Base-by-base conservation (phyloP, 73 alveolate genomes). In the Stentor roeselii region DNA sequence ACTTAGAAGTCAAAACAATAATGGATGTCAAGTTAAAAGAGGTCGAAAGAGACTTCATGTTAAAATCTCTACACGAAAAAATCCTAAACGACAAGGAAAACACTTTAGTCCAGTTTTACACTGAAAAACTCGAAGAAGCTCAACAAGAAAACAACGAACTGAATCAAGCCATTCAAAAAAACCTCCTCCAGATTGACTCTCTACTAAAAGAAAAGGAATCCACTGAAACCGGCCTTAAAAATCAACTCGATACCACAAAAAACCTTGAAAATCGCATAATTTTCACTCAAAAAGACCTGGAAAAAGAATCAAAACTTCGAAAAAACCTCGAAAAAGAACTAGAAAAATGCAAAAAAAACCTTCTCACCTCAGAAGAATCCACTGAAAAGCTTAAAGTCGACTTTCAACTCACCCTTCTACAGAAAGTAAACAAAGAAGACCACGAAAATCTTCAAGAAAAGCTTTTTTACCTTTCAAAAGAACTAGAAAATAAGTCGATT, bases 21-120 rank as follows among this genome's bases (percentile, higher is more conserved):
- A 50, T 50, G 67, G 67, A 50, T 50, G 21, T 50, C 6, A 67
- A 67, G 34, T 30, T 32, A 34, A 21, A n/a, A 67, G 80, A 67
- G 34, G 34, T 67, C 34, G 80, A 67, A 30, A 67, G 80, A 67
- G 80, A 67, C 2, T 67, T 30, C 34, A 67, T 67, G n/a, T 21
- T 40, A 67, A 67, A 67, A 67, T 21, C 34, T 27, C 14, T 32
- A 0, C 80, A 67, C 2, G 41, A 67, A 67, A 32, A 67, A 67
- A 21, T 32, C 14, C 15, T 67, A 21, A 40, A n/a, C 21, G 80
- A 21, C 41, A 21, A 34, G 11, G 80, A 67, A 67, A 67, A 30
- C 41, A 30, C 11, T 15, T 2, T 67, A 2, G 80, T 2, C 0
- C 21, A 67, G 37, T 15, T 27, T 1, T 2, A 1, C 2, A 21